phyloP scores from a whole-genome alignment of 371 early-diverging fungal species.

The Mortierella sp. region DNA sequence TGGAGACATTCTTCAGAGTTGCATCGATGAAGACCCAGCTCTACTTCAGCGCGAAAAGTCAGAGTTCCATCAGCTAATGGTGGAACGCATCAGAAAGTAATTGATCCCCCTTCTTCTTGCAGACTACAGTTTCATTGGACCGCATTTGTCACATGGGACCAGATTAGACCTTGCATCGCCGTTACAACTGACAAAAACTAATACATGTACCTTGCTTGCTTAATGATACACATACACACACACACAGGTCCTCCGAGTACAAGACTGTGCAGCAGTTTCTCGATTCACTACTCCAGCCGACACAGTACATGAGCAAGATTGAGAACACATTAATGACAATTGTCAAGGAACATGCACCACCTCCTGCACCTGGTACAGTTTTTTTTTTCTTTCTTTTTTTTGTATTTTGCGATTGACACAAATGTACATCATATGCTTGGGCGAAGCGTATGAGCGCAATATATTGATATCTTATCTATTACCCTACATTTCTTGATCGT shows the following conservation, averaged over 20 bases:
- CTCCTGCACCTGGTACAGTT: slow-evolving; percentile 25
- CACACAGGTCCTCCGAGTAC: slow-evolving; percentile 44
- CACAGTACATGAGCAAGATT: slow-evolving; percentile 54
- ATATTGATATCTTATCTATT: neutral
- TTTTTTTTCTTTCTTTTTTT: neutral
- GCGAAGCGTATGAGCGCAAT: neutral
- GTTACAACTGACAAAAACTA: neutral
- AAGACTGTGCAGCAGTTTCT: slow-evolving; percentile 52
- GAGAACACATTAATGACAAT: slow-evolving; percentile 43
- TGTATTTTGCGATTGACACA: neutral
- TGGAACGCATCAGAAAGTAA: slow-evolving; percentile 53
- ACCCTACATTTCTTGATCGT: neutral
- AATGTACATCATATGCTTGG: neutral
- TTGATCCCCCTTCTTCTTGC: neutral
- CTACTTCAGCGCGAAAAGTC: slow-evolving; percentile 47
- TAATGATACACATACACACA: too few species aligned
- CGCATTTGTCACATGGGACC: neutral
- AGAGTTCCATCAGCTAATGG: slow-evolving; percentile 54
- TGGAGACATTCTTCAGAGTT: slow-evolving; percentile 38
- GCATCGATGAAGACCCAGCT: slow-evolving; percentile 43
- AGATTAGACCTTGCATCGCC: neutral
- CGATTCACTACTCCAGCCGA: slow-evolving; percentile 46
- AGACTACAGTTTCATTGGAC: neutral
- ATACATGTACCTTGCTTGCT: neutral
- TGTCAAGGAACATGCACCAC: slow-evolving; percentile 50